Evolutionary conservation across 192 early-diverging fungal species (phyloP), one percentile per base, ranked within the genome.

Genomic region (Diversispora eburnea): DNA sequence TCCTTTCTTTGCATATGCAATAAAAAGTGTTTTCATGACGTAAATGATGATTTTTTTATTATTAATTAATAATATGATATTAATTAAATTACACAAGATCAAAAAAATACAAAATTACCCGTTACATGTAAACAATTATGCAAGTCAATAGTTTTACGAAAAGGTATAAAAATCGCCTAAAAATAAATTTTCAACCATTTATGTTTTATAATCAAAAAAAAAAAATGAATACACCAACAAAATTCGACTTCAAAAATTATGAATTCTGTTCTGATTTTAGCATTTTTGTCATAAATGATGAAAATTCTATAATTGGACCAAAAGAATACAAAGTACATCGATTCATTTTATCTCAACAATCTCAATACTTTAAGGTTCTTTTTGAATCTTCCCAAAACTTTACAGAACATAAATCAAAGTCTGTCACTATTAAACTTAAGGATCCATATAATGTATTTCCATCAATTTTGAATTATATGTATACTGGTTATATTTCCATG

Each of bases 261-360:
- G 51, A 54, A 10, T 54, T 54, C n/a, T 54, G 51, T 54, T 54
- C 51, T 17, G 51, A 54, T 17, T 54, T 54, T 54, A 54, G 51
- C 51, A 54, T 54, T 17, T 54, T 54, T 54, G 9, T 54, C n/a
- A 54, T 54, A 54, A 54, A 54, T 54, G 51, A 54, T 17, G 13
- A 54, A 54, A 54, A 10, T 54, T 54, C 51, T 17, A 54, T 17
- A 10, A 54, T 54, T 17, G n/a, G 13, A 3, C 8, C 51, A 54
- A 54, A 54, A 54, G 51, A 54, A 10, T 54, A 54, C n/a, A 54
- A 54, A 54, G 51, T 54, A 17, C 51, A 54, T 54, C 51, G 51
- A 17, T 54, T 17, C n/a, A 17, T 54, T 54, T 54, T 54, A 54
- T 54, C 51, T 54, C 51, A 54, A 54, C 51, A 54, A 54, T 54